Conservation (phyloP, 2,329 filamentous ascomycete species). For the Verticillium longisporum region DNA sequence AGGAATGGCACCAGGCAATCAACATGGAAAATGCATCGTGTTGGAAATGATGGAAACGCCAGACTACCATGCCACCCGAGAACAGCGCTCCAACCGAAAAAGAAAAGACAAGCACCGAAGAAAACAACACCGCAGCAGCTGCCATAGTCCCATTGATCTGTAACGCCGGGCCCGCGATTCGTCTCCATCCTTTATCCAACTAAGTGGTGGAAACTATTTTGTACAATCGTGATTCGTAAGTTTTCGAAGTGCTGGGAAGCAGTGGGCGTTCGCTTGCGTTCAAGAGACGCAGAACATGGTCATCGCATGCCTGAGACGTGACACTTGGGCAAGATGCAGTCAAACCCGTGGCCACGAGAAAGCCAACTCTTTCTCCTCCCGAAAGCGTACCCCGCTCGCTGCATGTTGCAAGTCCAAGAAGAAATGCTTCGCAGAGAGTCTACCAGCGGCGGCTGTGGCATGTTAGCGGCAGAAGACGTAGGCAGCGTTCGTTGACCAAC, state of each 20-base stretch:
- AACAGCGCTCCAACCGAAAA: background rate
- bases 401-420: too few species aligned
- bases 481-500: constrained; percentile 10
- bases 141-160: background rate
- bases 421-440: background rate
- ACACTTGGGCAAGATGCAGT: too few species aligned
- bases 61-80: background rate
- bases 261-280: background rate
- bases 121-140: background rate
- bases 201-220: background rate
- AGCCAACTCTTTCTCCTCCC: too few species aligned
- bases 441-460: background rate
- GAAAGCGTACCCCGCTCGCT: too few species aligned
- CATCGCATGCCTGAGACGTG: background rate
- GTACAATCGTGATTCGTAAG: background rate
- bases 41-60: background rate
- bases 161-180: too few species aligned
- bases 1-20: too few species aligned
- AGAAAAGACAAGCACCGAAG: background rate
- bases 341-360: too few species aligned
- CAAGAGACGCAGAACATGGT: background rate
- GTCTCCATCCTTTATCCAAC: background rate
- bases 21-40: too few species aligned
- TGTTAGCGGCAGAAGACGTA: background rate
- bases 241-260: background rate